phyloP scores from a whole-genome alignment of 768 basidiomycete genomes.

The Nidula microcarpa region DNA sequence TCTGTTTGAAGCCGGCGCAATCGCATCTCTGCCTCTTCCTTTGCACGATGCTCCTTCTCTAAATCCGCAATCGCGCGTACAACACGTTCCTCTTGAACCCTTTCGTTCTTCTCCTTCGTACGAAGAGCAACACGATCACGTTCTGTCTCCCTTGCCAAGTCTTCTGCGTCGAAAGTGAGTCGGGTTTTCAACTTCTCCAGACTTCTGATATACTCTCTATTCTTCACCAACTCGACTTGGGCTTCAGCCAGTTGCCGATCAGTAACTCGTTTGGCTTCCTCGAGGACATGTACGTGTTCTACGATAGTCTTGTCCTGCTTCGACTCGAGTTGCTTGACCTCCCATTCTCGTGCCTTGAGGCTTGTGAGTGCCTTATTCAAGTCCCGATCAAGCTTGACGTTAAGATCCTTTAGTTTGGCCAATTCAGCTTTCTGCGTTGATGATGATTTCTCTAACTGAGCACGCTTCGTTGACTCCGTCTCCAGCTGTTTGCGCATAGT shows the following conservation, averaged over 20 bases:
- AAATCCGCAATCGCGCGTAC: slow-evolving; percentile 52
- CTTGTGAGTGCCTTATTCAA: slow-evolving; percentile 79
- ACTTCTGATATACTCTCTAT: slow-evolving; percentile 76
- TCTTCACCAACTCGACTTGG: slow-evolving; percentile 71
- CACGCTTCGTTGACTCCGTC: slow-evolving; percentile 65
- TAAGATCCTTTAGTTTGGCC: slow-evolving; percentile 61
- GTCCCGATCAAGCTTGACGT: slow-evolving; percentile 72
- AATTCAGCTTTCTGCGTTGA: slow-evolving; percentile 70
- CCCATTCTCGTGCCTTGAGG: slow-evolving; percentile 78
- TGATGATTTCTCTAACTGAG: slow-evolving; percentile 67
- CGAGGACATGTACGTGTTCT: slow-evolving; percentile 94
- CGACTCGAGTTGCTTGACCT: slow-evolving; percentile 80
- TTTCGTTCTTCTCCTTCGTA: slow-evolving; percentile 64
- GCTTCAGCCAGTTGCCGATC: slow-evolving; percentile 87
- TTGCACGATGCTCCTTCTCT: slow-evolving; percentile 64
- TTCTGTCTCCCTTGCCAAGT: slow-evolving; percentile 71
- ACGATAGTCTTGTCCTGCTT: slow-evolving; percentile 97
- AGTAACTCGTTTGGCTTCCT: slow-evolving; percentile 92
- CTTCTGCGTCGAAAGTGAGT: slow-evolving; percentile 78
- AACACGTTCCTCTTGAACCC: slow-evolving; percentile 59
- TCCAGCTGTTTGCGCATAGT: slow-evolving; percentile 70
- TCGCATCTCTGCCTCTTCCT: slow-evolving; percentile 64
- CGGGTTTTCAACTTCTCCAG: slow-evolving; percentile 78
- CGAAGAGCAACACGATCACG: slow-evolving; percentile 62
- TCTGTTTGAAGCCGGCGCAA: slow-evolving; percentile 59